Percentiles rank a stretch among this genome's conserved stretches.
phyloP scores from a whole-genome alignment of 108 stramenopile genomes.

The Skeletonema marinoi region DNA sequence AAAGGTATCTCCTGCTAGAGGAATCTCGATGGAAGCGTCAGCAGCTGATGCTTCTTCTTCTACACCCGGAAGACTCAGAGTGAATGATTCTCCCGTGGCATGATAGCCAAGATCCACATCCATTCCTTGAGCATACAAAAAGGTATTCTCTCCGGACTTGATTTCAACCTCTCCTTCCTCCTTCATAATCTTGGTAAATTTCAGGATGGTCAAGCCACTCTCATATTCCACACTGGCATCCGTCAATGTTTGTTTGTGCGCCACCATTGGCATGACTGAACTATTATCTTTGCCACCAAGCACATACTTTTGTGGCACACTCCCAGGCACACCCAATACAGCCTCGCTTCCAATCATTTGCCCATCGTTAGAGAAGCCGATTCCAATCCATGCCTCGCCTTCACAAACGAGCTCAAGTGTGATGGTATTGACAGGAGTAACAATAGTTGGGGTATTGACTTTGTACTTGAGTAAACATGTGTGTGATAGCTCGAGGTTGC shows the following conservation, averaged over 20 bases:
- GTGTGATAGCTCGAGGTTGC: neutral
- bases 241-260: slow-evolving; percentile 50
- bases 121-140: slow-evolving; percentile 47
- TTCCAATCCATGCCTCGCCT: slow-evolving; percentile 28
- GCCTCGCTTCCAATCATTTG: slow-evolving; percentile 23
- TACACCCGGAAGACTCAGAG: neutral
- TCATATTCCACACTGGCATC: slow-evolving; percentile 43
- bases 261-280: slow-evolving; percentile 34
- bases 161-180: slow-evolving; percentile 52
- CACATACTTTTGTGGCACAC: slow-evolving; percentile 38
- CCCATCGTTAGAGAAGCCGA: slow-evolving; percentile 20
- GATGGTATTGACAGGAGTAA: neutral
- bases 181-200: slow-evolving; percentile 3
- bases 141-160: slow-evolving; percentile 13
- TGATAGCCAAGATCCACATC: slow-evolving; percentile 40
- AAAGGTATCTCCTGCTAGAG: neutral
- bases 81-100: slow-evolving; percentile 12
- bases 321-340: slow-evolving; percentile 28
- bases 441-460: neutral
- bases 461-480: neutral
- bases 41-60: neutral
- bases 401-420: neutral
- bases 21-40: slow-evolving; percentile 7
- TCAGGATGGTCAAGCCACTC: slow-evolving; percentile 33
- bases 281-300: slow-evolving; percentile 9